A percentile compares a stretch with the other conserved stretches of the same genome.
These are phyloP conservation scores for Paramecium caudatum DNA, from an alignment of 73 alveolate species.

Conservation along the genomic window DNA sequence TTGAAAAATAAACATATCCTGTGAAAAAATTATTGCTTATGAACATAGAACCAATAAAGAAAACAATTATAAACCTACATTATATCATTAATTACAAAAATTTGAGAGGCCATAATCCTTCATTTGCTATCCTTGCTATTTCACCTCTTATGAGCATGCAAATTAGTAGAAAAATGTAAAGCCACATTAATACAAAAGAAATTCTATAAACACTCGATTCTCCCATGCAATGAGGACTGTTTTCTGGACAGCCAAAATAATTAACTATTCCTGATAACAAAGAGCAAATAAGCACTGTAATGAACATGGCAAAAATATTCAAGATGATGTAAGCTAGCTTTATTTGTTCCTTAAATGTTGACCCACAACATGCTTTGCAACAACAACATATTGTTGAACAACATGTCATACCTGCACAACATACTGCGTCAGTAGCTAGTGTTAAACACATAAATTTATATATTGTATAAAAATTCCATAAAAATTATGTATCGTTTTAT, in stretches of 20 bases:
- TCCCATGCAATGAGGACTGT: neutral
- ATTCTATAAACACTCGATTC: constrained; percentile 68
- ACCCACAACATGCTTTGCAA: constrained; percentile 45
- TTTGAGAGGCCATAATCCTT: constrained; percentile 71
- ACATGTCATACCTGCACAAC: constrained; percentile 53
- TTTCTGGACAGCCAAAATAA: constrained; percentile 34
- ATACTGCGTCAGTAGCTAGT: neutral
- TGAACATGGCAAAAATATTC: constrained; percentile 42
- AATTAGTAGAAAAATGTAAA: constrained; percentile 43
- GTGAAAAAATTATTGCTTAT: constrained; percentile 28
- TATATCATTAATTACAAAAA: constrained; percentile 33
- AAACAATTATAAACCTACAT: neutral
- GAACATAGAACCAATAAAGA: constrained; percentile 57
- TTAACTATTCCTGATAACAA: constrained; percentile 31
- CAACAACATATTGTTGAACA: constrained; percentile 41
- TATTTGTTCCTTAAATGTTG: constrained; percentile 52
- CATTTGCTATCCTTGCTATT: constrained; percentile 58
- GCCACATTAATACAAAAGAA: constrained; percentile 57
- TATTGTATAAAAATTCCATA: constrained; percentile 33
- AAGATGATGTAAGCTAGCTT: constrained; percentile 61
- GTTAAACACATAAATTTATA: constrained; percentile 34
- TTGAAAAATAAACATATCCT: constrained; percentile 74
- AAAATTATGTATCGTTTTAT: constrained; percentile 1
- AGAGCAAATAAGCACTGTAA: constrained; percentile 40
- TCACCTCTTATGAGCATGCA: constrained; percentile 63